These are phyloP conservation scores for Nicotiana noctiflora DNA, from an alignment of 257 asterid species.

Conservation along the genomic window DNA sequence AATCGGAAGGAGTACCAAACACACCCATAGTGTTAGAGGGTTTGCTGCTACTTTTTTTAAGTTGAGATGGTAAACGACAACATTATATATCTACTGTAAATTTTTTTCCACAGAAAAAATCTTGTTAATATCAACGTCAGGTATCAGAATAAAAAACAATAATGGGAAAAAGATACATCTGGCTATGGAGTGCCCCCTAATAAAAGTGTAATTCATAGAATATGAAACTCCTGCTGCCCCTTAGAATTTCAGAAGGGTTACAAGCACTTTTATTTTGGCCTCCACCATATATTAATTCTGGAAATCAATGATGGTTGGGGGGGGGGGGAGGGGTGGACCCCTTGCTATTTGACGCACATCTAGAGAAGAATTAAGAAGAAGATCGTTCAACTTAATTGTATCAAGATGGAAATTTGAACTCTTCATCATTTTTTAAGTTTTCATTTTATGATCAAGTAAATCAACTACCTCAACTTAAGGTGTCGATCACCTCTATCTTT, in stretches of 20 bases:
- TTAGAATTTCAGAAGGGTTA: not conserved
- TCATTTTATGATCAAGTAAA: no score
- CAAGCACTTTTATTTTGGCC: not conserved
- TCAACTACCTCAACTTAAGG: no score
- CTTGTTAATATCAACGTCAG: not conserved
- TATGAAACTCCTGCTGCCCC: not conserved
- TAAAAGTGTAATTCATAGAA: not conserved
- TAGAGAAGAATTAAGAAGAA: not conserved
- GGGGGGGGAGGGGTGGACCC: no score
- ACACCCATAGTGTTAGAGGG: not conserved
- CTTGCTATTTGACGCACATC: not conserved
- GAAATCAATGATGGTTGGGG: not conserved
- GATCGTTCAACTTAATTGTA: not conserved
- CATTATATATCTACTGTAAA: not conserved
- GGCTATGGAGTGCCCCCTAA: not conserved
- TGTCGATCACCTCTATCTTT: no score
- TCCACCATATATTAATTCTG: not conserved
- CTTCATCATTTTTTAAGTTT: no score
- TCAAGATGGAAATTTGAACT: no score
- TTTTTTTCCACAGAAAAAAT: not conserved
- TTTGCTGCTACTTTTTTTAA: not conserved
- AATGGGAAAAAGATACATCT: not conserved
- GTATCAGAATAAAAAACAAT: not conserved
- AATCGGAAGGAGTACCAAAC: no score
- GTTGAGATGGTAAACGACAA: not conserved